Conservation (phyloP, 768 basidiomycete species). For the Rubroboletus pulcherrimus region DNA sequence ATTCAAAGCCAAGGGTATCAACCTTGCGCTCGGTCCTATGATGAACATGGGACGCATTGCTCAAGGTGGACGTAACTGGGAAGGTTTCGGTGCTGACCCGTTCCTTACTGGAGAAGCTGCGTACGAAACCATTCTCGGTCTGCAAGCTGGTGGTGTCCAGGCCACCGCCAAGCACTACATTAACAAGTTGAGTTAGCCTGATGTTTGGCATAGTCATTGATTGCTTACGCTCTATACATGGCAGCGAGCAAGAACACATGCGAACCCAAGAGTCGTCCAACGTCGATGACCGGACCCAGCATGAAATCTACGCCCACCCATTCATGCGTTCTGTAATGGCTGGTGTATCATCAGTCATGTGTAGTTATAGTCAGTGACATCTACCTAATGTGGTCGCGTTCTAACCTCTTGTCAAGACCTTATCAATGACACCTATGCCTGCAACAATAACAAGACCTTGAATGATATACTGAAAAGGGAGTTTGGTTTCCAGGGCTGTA, state of each 20-base stretch:
- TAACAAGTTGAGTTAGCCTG: constrained; percentile 51
- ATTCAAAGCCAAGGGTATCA: constrained; percentile 78
- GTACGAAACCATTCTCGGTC: constrained; percentile 75
- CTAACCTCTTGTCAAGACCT: constrained; percentile 34
- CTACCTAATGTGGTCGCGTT: background rate
- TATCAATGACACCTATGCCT: constrained; percentile 59
- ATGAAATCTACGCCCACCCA: constrained; percentile 56
- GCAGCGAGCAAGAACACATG: constrained; percentile 36
- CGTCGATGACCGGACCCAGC: constrained; percentile 43
- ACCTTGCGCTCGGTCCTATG: constrained; percentile 77
- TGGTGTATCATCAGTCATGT: constrained; percentile 64
- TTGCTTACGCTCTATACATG: background rate
- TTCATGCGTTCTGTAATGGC: constrained; percentile 61
- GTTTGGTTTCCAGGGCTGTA: constrained; percentile 64
- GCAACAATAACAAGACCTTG: constrained; percentile 57
- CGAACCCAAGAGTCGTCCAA: constrained; percentile 34
- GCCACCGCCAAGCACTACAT: constrained; percentile 85
- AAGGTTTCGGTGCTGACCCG: constrained; percentile 92
- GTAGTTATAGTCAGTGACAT: constrained; percentile 45
- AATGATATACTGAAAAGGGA: constrained; percentile 65
- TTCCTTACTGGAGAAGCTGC: constrained; percentile 76
- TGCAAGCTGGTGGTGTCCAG: constrained; percentile 80
- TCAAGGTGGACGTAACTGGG: constrained; percentile 87
- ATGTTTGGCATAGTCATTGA: background rate
- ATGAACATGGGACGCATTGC: constrained; percentile 84